Percentiles rank a stretch among this genome's conserved stretches.
These are phyloP conservation scores for Nicotiana paniculata DNA, from an alignment of 257 asterid species.

Conservation along the genomic window DNA sequence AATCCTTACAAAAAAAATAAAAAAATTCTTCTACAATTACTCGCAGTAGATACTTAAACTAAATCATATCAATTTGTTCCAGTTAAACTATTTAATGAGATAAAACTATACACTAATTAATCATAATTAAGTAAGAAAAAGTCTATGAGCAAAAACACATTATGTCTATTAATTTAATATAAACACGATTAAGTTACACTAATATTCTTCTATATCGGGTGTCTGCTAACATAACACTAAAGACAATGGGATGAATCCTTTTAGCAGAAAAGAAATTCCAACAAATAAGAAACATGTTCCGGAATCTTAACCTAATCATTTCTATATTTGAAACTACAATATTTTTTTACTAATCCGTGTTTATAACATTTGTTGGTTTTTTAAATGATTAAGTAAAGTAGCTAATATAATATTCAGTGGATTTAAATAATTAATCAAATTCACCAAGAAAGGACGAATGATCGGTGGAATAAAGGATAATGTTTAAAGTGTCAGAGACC, in stretches of 20 bases:
- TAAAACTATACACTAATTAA: too few relatives aligned
- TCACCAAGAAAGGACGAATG: neutral
- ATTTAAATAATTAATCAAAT: neutral
- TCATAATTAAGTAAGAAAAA: too few relatives aligned
- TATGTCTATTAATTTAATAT: neutral
- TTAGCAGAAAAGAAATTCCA: slow-evolving; percentile 1
- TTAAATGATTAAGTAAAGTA: neutral
- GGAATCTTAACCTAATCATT: neutral
- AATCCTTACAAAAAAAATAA: too few relatives aligned
- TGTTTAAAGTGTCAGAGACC: neutral
- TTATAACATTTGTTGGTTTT: neutral
- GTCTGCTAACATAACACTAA: neutral
- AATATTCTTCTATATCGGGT: neutral
- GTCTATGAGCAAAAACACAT: neutral
- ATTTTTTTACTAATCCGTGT: neutral
- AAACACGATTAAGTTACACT: neutral
- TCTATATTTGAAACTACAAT: slow-evolving; percentile 1
- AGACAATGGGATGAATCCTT: neutral
- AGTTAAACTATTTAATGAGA: too few relatives aligned
- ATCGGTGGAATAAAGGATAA: neutral
- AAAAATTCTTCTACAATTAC: too few relatives aligned
- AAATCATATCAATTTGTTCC: too few relatives aligned
- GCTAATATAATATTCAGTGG: neutral
- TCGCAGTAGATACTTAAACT: too few relatives aligned
- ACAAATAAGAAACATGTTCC: neutral